A percentile compares a stretch with the other conserved stretches of the same genome.
These are phyloP conservation scores for Phytophthora crassamura DNA, from an alignment of 352 stramenopile genomes.

Conservation along the genomic window DNA sequence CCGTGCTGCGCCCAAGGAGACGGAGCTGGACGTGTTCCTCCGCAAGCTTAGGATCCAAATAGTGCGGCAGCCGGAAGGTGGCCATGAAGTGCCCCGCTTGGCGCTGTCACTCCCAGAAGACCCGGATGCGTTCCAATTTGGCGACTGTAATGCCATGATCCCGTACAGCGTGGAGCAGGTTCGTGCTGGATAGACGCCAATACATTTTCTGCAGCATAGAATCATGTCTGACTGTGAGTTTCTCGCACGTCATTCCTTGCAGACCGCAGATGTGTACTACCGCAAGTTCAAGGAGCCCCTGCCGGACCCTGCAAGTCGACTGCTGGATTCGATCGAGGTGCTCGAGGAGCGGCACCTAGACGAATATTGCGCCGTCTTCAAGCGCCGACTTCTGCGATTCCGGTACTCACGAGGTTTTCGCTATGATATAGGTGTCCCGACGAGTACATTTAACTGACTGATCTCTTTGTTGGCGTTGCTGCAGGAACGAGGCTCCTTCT, in stretches of 20 bases:
- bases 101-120: constrained; percentile 48
- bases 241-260: not conserved
- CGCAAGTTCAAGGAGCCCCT: constrained; percentile 84
- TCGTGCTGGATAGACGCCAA: not conserved
- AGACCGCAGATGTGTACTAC: constrained; percentile 78
- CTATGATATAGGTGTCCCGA: not conserved
- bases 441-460: not conserved
- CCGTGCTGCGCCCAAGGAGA: constrained; percentile 13
- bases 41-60: constrained; percentile 52
- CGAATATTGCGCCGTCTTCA: constrained; percentile 68
- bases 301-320: constrained; percentile 62
- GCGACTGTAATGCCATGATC: constrained; percentile 50
- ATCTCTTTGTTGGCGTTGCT: not conserved
- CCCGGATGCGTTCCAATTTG: constrained; percentile 54
- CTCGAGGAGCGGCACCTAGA: constrained; percentile 59
- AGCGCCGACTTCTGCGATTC: constrained; percentile 65
- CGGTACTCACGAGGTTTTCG: constrained; percentile 28
- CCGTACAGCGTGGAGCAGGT: constrained; percentile 75
- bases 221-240: too few species aligned
- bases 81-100: constrained; percentile 38
- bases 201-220: too few species aligned
- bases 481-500: constrained; percentile 74
- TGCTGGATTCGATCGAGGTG: constrained; percentile 50
- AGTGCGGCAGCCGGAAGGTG: constrained; percentile 31
- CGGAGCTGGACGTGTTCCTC: constrained; percentile 45